phyloP scores from a whole-genome alignment of 257 asterid genomes.

The Forsythia viridissima region DNA sequence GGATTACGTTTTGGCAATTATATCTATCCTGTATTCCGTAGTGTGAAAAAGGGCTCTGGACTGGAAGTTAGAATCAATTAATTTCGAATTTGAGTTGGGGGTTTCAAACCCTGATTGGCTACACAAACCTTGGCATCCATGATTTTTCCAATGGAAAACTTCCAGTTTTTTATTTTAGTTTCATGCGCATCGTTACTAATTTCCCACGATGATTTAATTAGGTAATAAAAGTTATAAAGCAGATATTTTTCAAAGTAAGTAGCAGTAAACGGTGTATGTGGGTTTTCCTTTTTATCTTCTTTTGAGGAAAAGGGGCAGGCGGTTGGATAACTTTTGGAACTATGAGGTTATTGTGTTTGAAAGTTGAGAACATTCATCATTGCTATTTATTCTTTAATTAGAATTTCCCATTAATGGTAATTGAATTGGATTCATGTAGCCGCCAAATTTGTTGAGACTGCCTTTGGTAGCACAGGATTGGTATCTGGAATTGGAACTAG shows the following conservation, averaged over 20 bases:
- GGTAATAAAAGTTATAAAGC: neutral
- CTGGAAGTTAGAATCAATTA: constrained; percentile 5
- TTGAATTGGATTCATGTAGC: neutral
- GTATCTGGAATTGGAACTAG: neutral
- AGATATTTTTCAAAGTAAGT: constrained; percentile 6
- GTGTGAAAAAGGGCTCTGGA: neutral
- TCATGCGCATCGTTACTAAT: too few relatives aligned
- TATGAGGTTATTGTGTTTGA: neutral
- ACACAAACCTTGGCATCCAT: neutral
- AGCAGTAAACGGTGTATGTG: constrained; percentile 12
- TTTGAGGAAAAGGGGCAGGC: neutral
- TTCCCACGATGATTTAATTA: neutral
- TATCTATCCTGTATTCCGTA: neutral
- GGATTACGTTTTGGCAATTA: neutral
- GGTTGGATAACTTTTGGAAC: constrained; percentile 15
- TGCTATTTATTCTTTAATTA: neutral
- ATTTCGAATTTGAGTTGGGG: constrained; percentile 1
- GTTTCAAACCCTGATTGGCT: neutral
- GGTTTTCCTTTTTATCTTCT: constrained; percentile 16
- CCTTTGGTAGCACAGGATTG: neutral
- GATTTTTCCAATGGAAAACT: neutral
- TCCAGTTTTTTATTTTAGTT: neutral
- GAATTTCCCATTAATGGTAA: neutral
- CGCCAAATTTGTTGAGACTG: neutral
- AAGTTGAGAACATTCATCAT: neutral